Conservation (phyloP, 495 filamentous ascomycete genomes). For the Penicillium subrubescens region DNA sequence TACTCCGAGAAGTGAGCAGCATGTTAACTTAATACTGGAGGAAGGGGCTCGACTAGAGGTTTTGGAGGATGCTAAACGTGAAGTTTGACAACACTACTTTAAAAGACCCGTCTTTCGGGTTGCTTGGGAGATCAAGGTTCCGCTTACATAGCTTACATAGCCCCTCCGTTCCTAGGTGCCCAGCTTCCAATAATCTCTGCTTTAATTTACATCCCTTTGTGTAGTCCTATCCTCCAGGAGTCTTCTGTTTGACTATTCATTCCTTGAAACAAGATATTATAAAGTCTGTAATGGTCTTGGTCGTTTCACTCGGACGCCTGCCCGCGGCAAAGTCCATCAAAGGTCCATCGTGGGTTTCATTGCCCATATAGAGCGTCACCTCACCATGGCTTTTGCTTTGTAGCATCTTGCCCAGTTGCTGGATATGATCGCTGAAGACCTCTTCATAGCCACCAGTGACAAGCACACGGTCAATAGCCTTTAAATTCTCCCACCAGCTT, state of each 20-base stretch:
- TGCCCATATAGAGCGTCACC: slow-evolving; percentile 15
- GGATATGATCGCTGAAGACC: slow-evolving; percentile 26
- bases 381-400: slow-evolving; percentile 9
- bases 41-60: not conserved
- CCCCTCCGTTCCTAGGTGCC: too few relatives aligned
- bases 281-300: slow-evolving; percentile 5
- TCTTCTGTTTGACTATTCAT: not conserved
- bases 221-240: not conserved
- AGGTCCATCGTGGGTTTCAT: slow-evolving; percentile 30
- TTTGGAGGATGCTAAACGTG: not conserved
- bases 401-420: slow-evolving; percentile 18
- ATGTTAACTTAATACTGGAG: slow-evolving; percentile 25
- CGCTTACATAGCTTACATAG: too few relatives aligned
- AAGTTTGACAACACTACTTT: not conserved
- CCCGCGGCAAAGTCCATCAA: slow-evolving; percentile 28
- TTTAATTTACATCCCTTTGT: too few relatives aligned
- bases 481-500: slow-evolving; percentile 23
- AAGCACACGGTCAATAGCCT: slow-evolving; percentile 21
- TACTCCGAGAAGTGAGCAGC: slow-evolving; percentile 21
- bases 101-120: too few relatives aligned
- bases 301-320: slow-evolving; percentile 10
- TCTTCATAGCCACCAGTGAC: slow-evolving; percentile 27
- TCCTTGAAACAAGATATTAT: not conserved
- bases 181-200: too few relatives aligned
- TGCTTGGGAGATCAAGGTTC: too few relatives aligned